Percentiles rank a stretch among this genome's conserved stretches.
Conservation (phyloP, 2,329 filamentous ascomycete species). For the Ramichloridium luteum region DNA sequence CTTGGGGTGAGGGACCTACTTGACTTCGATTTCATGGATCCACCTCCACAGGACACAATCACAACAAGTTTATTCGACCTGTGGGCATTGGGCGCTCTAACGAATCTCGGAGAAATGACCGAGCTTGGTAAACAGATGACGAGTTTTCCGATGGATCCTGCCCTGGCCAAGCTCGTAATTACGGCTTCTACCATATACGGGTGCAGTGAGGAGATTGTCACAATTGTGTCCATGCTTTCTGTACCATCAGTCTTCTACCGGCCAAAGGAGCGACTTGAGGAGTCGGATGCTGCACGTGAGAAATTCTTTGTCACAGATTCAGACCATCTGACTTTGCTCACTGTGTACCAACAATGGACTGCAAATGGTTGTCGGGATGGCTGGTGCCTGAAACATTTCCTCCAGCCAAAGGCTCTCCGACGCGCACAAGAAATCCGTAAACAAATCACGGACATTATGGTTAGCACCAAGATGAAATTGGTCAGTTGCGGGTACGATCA, state of each 20-base stretch:
- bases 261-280: conserved; percentile 90
- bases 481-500: conserved; percentile 89
- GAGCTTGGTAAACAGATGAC: conserved; percentile 85
- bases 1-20: conserved; percentile 86
- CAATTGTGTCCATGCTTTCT: conserved; percentile 94
- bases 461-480: conserved; percentile 79
- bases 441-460: conserved; percentile 88
- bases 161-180: conserved; percentile 86
- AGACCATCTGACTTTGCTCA: conserved; percentile 87
- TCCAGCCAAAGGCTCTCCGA: conserved; percentile 87
- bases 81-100: conserved; percentile 86
- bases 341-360: conserved; percentile 94
- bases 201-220: conserved; percentile 95
- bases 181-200: conserved; percentile 63
- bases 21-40: conserved; percentile 99
- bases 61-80: conserved; percentile 94
- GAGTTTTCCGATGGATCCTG: conserved; percentile 95
- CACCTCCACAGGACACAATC: conserved; percentile 93
- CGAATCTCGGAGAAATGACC: conserved; percentile 88
- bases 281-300: conserved; percentile 86
- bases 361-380: conserved; percentile 77
- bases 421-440: conserved; percentile 89
- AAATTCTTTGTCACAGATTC: conserved; percentile 99
- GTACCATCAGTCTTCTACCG: conserved; percentile 95
- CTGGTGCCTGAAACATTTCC: conserved; percentile 87